Base-by-base conservation (phyloP, 305 asterid genomes). In the Caryopteris hybrid region DNA sequence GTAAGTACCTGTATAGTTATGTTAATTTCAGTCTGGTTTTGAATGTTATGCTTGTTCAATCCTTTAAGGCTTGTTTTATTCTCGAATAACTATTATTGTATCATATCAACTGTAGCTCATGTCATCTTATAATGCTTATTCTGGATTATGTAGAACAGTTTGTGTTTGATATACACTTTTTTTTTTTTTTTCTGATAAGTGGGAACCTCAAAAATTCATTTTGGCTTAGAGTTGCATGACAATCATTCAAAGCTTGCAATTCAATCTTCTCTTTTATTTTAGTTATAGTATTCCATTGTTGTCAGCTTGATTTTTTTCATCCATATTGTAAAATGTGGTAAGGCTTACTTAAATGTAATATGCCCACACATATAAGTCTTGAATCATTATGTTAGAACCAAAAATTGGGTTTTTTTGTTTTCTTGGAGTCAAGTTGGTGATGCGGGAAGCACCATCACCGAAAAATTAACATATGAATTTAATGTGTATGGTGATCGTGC, bases 1-100 rank as follows among this genome's bases (percentile, higher is more conserved):
- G 97, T 94, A 85, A 82, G 96, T 87, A 18, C 67, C 61, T 29
- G 36, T 23, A 3, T 34, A 11, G 51, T 34, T 7, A 12, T 74
- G 68, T 25, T 69, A 38, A 48, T 61, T 38, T 25, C 23, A 14
- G 13, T 5, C 43, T 29, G 17, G 8, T 23, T 42, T 29, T 50
- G 42, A 6, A 18, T 27, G 21, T 10, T 50, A 20, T 48, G 56
- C 60, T 12, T 18, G 11, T 48, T 2, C 10, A 11, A 16, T 48
- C 23, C 47, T n/a, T 56, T 6, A 31, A 29, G 4, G 18, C 31
- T 2, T 33, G 46, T 56, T 13, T 11, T 6, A 9, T 38, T 52
- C 31, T 41, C 60, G 50, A 41, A 9, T 43, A 3, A 14, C 1
- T 48, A 18, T 46, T 17, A 7, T 58, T 13, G 2, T 46, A 43